Evolutionary conservation across 345 rosid species (phyloP).

Genomic region (Carallia pectinifolia): DNA sequence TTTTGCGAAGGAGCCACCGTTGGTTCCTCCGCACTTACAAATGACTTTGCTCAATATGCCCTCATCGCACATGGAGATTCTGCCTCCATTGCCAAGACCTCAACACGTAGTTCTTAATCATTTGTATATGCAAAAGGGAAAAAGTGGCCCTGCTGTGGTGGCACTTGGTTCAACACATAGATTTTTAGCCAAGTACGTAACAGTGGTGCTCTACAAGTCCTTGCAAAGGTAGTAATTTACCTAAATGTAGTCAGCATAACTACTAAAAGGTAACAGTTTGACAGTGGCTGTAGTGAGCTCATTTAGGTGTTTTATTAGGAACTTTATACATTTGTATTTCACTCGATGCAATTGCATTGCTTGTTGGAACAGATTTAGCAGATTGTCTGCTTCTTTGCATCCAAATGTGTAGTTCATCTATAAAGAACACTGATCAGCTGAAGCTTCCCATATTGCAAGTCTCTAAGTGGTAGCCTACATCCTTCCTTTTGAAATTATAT

Average conservation of each 20-base stretch:
- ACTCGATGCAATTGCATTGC: constrained; percentile 15
- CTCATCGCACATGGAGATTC: constrained; percentile 63
- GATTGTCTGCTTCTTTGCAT: background rate
- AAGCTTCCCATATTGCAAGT: too few relatives aligned
- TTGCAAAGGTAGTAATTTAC: constrained; percentile 27
- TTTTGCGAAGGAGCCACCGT: constrained; percentile 88
- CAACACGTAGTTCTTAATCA: constrained; percentile 93
- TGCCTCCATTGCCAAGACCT: constrained; percentile 76
- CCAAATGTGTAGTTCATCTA: background rate
- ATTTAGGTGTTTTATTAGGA: background rate
- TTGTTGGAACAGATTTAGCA: constrained; percentile 13
- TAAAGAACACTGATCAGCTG: too few relatives aligned
- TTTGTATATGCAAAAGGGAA: constrained; percentile 94
- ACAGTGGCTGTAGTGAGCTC: constrained; percentile 4
- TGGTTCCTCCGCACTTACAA: constrained; percentile 87
- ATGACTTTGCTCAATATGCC: constrained; percentile 82
- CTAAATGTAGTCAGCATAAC: background rate
- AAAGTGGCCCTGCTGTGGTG: constrained; percentile 70
- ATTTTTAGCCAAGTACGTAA: constrained; percentile 79
- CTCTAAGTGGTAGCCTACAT: too few relatives aligned
- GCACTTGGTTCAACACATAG: constrained; percentile 93
- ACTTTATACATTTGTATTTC: constrained; percentile 18
- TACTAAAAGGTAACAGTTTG: background rate
- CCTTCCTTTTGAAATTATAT: too few relatives aligned
- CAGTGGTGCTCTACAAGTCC: constrained; percentile 78